A percentile compares a stretch with the other conserved stretches of the same genome.
Conservation (phyloP, 495 filamentous ascomycete species). For the Xylaria castorea region DNA sequence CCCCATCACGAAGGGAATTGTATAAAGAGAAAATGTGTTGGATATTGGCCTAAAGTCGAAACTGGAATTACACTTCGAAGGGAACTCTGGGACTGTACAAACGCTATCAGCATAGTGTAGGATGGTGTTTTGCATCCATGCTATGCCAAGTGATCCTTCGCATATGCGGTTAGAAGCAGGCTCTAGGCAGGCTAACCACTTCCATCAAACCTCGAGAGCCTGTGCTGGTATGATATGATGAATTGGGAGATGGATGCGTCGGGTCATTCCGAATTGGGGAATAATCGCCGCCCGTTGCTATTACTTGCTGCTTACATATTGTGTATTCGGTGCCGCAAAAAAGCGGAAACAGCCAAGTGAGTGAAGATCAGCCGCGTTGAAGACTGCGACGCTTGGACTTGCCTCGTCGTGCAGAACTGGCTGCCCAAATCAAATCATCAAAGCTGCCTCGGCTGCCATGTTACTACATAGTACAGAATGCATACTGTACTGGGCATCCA, state of each 20-base stretch:
- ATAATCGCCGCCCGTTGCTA: background rate
- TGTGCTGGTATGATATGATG: background rate
- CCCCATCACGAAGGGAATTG: background rate
- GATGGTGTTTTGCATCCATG: slow-evolving; percentile 10
- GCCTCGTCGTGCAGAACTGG: background rate
- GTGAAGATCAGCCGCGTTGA: background rate
- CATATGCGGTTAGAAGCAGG: background rate
- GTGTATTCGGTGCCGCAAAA: background rate
- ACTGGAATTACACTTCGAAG: slow-evolving; percentile 3
- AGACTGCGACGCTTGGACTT: background rate
- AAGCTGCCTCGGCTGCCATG: background rate
- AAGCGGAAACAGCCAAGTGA: background rate
- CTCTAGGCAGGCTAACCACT: background rate
- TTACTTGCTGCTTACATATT: background rate
- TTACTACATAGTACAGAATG: background rate
- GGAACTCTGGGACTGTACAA: background rate
- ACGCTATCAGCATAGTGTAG: background rate
- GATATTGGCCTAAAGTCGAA: background rate
- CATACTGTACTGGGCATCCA: background rate
- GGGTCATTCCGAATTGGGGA: background rate
- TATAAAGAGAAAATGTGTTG: slow-evolving; percentile 1
- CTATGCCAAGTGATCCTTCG: slow-evolving; percentile 12
- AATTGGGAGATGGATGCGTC: slow-evolving; percentile 2
- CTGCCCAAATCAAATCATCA: slow-evolving; percentile 9
- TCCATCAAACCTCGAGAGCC: background rate